Evolutionary conservation across 2,329 filamentous ascomycete genomes (phyloP), one percentile per base, ranked within the genome.

Genomic region (Claviceps humidiphila): DNA sequence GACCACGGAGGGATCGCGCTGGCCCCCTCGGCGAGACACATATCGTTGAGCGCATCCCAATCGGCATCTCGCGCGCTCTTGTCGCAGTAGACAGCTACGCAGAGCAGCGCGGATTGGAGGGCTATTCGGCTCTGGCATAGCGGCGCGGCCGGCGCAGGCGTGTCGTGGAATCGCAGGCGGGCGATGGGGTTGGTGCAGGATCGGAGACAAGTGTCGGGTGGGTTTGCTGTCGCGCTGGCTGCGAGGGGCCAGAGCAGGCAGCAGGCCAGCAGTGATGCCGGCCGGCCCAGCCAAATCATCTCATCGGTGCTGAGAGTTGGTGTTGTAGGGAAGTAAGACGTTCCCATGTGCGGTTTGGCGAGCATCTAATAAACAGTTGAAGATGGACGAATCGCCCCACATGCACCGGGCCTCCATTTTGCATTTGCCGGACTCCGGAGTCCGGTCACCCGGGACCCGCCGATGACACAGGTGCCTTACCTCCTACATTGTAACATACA

Each of bases 81-180:
- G 34, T 56, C 56, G 54, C 71, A 73, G 57, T 69, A 66, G 3
- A 64, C 56, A 4, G 60, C 55, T 11, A 68, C 45, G 40, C 72
- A 74, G 0, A 73, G 53, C 16, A 67, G 71, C 8, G 71, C 55
- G 2, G 69, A 71, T 1, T 57, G 7, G 2, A 64, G 55, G 1
- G 58, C 55, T 30, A 63, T 55, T 0, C 52, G 56, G 37, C 66
- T 70, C 34, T 60, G 54, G 52, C 69, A 71, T 1, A 58, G 49
- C 14, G 55, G 54, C 14, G 56, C 54, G 56, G 52, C 34, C n/a
- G 49, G 40, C 7, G 16, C 17, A 3, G 58, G 54, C 43, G 58
- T 56, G 47, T 70, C 68, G 49, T 58, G 57, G 53, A 69, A 71
- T n/a, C 57, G 60, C 17, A 65, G 55, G 5, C 54, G 48, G 22